Evolutionary conservation across 2,329 filamentous ascomycete genomes (phyloP).

Genomic region (Capronia americana): DNA sequence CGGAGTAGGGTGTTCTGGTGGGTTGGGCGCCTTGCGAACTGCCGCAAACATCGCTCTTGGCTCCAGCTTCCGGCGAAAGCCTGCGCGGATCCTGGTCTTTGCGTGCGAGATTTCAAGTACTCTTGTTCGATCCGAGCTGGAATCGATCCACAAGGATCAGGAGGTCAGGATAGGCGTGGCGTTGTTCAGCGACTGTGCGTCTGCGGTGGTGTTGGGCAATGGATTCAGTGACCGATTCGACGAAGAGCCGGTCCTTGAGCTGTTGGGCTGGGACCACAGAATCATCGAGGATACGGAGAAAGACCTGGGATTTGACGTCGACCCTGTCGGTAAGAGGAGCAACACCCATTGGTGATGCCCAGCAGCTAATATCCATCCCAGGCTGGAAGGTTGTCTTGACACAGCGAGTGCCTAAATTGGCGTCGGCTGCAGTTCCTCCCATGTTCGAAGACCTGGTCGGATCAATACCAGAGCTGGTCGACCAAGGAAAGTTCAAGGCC

Average conservation of each 20-base stretch:
- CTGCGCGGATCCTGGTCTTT: constrained; percentile 69
- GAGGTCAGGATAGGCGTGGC: constrained; percentile 69
- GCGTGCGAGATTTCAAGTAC: constrained; percentile 56
- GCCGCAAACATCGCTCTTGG: constrained; percentile 71
- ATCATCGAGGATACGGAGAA: constrained; percentile 66
- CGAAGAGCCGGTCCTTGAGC: constrained; percentile 58
- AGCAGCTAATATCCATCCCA: constrained; percentile 31
- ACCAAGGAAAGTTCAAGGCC: constrained; percentile 50
- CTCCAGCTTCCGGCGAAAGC: constrained; percentile 62
- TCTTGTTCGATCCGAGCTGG: constrained; percentile 68
- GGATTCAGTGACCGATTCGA: constrained; percentile 51
- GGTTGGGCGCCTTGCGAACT: constrained; percentile 66
- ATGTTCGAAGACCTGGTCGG: constrained; percentile 63
- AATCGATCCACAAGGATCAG: constrained; percentile 65
- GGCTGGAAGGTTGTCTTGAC: constrained; percentile 73
- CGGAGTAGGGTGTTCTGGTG: constrained; percentile 70
- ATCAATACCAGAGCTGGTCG: constrained; percentile 49
- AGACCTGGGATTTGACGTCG: constrained; percentile 70
- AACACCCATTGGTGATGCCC: background rate
- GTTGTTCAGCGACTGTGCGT: constrained; percentile 75
- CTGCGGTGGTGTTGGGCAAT: constrained; percentile 69
- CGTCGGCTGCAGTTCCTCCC: constrained; percentile 58
- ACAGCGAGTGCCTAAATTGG: constrained; percentile 65
- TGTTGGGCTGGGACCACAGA: constrained; percentile 70
- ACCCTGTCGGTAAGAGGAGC: constrained; percentile 61